Percentiles rank a stretch among this genome's conserved stretches.
These are phyloP conservation scores for Colletotrichum lini DNA, from an alignment of 2,329 filamentous ascomycete species.

Conservation along the genomic window DNA sequence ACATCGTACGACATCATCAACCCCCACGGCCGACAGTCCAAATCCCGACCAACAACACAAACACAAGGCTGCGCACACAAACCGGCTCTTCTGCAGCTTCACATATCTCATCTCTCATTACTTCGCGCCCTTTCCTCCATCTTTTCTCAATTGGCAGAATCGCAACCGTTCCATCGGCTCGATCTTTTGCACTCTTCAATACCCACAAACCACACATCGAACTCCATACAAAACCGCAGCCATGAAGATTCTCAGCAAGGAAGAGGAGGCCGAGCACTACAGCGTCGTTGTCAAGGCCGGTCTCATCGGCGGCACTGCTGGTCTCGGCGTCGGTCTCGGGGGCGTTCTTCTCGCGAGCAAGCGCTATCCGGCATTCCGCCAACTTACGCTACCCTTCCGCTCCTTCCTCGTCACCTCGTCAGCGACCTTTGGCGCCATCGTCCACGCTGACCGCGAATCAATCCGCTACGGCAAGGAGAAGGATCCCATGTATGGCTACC, in stretches of 20 bases:
- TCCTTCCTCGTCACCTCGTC: conserved; percentile 89
- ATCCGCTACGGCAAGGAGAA: conserved; percentile 76
- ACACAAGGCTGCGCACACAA: conserved; percentile 22
- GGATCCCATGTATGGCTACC: conserved; percentile 78
- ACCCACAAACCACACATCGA: background rate
- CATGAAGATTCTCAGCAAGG: conserved; percentile 97
- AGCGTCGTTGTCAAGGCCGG: conserved; percentile 85
- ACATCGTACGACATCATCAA: conserved; percentile 37
- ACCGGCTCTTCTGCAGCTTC: conserved; percentile 21
- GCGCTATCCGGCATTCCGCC: conserved; percentile 83
- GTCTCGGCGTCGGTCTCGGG: conserved; percentile 75
- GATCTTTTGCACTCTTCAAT: background rate
- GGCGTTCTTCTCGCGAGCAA: conserved; percentile 78
- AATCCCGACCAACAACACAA: conserved; percentile 25
- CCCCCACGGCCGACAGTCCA: conserved; percentile 22
- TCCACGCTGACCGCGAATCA: conserved; percentile 82
- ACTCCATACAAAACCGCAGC: conserved; percentile 48
- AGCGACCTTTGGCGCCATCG: conserved; percentile 89
- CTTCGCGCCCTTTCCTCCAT: background rate
- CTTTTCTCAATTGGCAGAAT: conserved; percentile 9
- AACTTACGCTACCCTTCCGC: conserved; percentile 90
- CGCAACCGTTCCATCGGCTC: conserved; percentile 4
- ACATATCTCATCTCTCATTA: background rate
- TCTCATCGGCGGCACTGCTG: conserved; percentile 77
- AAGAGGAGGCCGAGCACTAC: conserved; percentile 93